Conservation (phyloP, 352 stramenopile genomes). For the Thraustochytrium sp. region DNA sequence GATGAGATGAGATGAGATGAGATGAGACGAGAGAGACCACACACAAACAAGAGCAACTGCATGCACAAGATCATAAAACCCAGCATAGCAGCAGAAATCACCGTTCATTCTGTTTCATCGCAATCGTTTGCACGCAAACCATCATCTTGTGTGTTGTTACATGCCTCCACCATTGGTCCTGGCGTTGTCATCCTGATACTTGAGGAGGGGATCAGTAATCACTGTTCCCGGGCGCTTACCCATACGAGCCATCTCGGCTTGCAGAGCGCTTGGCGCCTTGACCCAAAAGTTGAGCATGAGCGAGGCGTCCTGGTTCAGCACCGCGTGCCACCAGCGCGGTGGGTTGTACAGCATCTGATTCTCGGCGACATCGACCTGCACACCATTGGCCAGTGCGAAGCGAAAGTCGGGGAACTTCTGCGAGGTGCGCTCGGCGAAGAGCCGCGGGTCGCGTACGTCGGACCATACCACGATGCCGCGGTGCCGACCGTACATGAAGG, state of each 20-base stretch:
- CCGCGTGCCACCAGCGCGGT: neutral
- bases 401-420: conserved; percentile 5
- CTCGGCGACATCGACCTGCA: neutral
- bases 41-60: too few relatives aligned
- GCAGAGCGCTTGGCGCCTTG: neutral
- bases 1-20: neutral
- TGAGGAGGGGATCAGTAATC: too few relatives aligned
- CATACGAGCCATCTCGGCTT: too few relatives aligned
- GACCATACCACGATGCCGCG: conserved; percentile 18
- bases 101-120: too few relatives aligned
- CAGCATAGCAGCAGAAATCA: too few relatives aligned
- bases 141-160: too few relatives aligned
- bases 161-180: too few relatives aligned
- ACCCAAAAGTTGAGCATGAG: conserved; percentile 44
- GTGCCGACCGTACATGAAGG: neutral
- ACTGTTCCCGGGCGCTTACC: too few relatives aligned
- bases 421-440: neutral
- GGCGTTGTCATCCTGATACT: too few relatives aligned
- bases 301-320: conserved; percentile 5
- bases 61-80: too few relatives aligned
- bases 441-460: neutral
- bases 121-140: too few relatives aligned
- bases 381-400: neutral
- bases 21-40: too few relatives aligned
- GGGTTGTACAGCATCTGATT: conserved; percentile 23